Evolutionary conservation across 305 asterid genomes (phyloP).

Genomic region (Andrographis paniculata): DNA sequence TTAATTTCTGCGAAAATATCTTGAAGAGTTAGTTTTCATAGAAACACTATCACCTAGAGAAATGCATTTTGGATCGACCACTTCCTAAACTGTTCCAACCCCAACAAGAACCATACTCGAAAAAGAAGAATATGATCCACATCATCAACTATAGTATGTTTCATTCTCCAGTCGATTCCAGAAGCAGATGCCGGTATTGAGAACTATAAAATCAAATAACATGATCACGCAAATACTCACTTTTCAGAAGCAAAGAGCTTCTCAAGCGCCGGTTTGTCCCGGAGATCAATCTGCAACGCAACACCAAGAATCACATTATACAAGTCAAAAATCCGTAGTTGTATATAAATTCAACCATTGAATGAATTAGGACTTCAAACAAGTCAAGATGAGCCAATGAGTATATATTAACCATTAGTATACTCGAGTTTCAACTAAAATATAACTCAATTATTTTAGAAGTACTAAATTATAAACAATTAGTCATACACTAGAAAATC

Average conservation of each 20-base stretch:
- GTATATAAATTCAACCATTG: background rate
- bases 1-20: no score
- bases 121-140: background rate
- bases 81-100: background rate
- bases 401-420: no score
- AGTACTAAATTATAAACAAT: no score
- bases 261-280: slow-evolving; percentile 66
- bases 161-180: background rate
- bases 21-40: no score
- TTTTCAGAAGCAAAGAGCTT: slow-evolving; percentile 63
- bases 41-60: no score
- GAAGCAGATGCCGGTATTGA: background rate
- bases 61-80: no score
- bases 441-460: no score
- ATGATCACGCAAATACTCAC: slow-evolving; percentile 31
- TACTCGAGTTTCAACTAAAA: no score
- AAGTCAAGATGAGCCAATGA: no score
- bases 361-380: no score
- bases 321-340: slow-evolving; percentile 2
- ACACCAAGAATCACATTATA: slow-evolving; percentile 18
- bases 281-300: slow-evolving; percentile 55
- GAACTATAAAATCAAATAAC: slow-evolving; percentile 4
- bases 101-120: background rate
- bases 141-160: background rate
- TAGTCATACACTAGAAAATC: no score